Base-by-base conservation (phyloP, 2,329 filamentous ascomycete genomes). In the Cladosporium halotolerans region DNA sequence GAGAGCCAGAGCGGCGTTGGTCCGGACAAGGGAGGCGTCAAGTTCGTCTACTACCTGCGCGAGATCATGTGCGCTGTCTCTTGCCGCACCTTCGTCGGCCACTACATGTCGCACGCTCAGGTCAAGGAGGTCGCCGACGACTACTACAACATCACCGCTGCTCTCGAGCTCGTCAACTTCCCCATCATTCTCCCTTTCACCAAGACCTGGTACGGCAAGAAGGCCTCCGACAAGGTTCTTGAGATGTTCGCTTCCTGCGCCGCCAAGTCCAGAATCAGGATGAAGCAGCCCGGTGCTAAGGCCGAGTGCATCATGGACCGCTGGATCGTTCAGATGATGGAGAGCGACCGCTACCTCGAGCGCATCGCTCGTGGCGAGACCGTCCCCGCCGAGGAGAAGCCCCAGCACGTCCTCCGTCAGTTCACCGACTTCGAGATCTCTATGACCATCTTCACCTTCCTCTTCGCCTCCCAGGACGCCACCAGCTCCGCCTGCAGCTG, bases 141-240 rank as follows among this genome's bases (percentile, higher is more conserved):
- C 73, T 99, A 96, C 76, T 97, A 95, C 73, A 82, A 92, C 60
- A 95, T 97, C 68, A 97, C 93, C 11, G 92, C 88, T 54, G 93
- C 93, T 18, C 82, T 97, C 62, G 93, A 99, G 73, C 81, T 97
- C 44, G 93, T 99, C 78, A 97, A 97, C 78, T 96, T 97, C 77
- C 92, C 93, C 55, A 87, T 97, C 73, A 96, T 97, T 68, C 73
- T 97, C 39, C 92, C 92, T 38, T 97, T 82, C 78, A 96, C 91
- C 68, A 92, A 90, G 77, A 90, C 90, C 4, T 97, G 90, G 90
- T 95, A 95, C 67, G 93, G 92, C 64, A 96, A 96, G 80, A 95
- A 91, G 76, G 89, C 90, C 31, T 85, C 92, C 55, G 89, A 96
- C 66, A 89, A 95, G 84, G 89, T 96, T 33, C 78, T 97, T 60